Base-by-base conservation (phyloP, 495 filamentous ascomycete species). In the Ramalina intermedia region DNA sequence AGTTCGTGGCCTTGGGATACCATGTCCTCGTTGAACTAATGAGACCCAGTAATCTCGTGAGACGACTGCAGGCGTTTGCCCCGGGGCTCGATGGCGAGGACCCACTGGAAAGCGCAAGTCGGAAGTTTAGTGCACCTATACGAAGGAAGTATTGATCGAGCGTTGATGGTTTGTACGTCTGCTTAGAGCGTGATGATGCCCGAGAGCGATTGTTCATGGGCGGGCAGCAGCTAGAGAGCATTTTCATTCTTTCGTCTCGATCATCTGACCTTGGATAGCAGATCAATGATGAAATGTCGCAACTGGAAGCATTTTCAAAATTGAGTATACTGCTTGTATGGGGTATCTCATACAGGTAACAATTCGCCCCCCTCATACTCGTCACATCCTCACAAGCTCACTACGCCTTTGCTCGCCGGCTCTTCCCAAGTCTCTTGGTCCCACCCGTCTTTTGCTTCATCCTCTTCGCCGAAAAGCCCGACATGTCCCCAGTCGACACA, bases 401-500 rank as follows among this genome's bases (percentile, higher is more conserved):
- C 46, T 21, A 55, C 43, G 37, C 18, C 24, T 54, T 53, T 36
- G 70, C 69, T 51, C 81, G 70, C 68, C 75, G 74, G 56, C 71
- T 80, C 70, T 85, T 86, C 12, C 82, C 82, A 17, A 72, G 71
- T 46, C 81, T 71, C 63, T 75, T 72, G 11, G 70, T 48, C 16
- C 49, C 57, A 39, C 63, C 54, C 51, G 69, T 74, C 27, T 62
- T 58, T 27, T 58, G 65, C 72, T 94, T 95, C 83, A 94, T 93
- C 72, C 81, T 82, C 75, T 80, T 87, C 18, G 63, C 70, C 40
- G 78, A 87, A 69, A 89, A 96, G 6, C 72, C 74, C 52, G 76
- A 76, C 60, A 93, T 57, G 67, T 96, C 93, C 47, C 74, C 80
- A 43, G 75, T 85, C 47, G 80, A 87, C 27, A 68, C 61, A 39